Conservation (phyloP, 2,329 filamentous ascomycete genomes). For the Exophiala mesophila region DNA sequence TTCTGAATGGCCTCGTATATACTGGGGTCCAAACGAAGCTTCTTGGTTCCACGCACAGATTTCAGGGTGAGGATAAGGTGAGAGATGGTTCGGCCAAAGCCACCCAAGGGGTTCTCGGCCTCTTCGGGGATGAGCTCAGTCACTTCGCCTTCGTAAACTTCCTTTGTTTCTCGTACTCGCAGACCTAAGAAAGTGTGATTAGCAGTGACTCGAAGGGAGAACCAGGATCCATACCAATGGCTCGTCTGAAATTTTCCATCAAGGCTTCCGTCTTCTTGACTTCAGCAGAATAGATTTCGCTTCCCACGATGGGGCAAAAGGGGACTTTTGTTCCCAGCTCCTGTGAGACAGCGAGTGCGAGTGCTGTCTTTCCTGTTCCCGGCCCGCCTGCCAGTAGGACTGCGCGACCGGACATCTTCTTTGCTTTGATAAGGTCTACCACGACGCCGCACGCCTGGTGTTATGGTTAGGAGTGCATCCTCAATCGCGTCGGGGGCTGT, state of each 20-base stretch:
- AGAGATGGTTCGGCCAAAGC: conserved; percentile 95
- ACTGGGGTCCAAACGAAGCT: conserved; percentile 90
- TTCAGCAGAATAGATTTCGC: conserved; percentile 95
- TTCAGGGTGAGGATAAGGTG: conserved; percentile 92
- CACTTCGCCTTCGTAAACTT: conserved; percentile 98
- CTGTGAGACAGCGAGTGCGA: conserved; percentile 92
- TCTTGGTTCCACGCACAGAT: conserved; percentile 95
- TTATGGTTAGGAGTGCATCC: conserved; percentile 6
- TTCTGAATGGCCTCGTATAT: conserved; percentile 99
- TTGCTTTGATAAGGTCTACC: conserved; percentile 88
- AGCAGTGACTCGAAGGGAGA: conserved; percentile 14
- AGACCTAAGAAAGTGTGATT: conserved; percentile 46
- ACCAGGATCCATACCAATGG: conserved; percentile 82
- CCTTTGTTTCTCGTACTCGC: conserved; percentile 96
- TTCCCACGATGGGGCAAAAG: conserved; percentile 96
- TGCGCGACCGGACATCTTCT: conserved; percentile 95
- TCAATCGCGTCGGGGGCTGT: background rate
- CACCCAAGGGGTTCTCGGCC: conserved; percentile 92
- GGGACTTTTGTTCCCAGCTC: conserved; percentile 97
- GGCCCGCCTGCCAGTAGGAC: conserved; percentile 91
- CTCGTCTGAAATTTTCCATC: conserved; percentile 98
- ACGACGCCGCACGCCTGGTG: conserved; percentile 87
- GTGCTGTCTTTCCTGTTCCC: conserved; percentile 93
- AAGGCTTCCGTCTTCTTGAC: conserved; percentile 99
- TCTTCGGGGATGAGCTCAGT: conserved; percentile 97